Percentiles rank a stretch among this genome's conserved stretches.
Conservation (phyloP, 768 basidiomycete species). For the Suillus subaureus region DNA sequence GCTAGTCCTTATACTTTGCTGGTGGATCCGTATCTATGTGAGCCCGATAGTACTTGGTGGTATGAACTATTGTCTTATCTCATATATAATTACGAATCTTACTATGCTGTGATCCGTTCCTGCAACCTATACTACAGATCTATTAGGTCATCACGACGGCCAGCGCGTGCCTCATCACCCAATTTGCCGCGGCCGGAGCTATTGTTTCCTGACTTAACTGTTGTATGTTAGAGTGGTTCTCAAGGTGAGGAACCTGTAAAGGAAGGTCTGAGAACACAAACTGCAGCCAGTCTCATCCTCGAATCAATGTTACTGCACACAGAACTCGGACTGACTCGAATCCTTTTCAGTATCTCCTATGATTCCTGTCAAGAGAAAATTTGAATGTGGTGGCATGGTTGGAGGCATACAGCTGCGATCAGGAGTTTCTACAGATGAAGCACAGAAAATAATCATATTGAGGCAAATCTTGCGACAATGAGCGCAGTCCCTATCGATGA, state of each 20-base stretch:
- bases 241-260: background rate
- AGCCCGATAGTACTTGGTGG: background rate
- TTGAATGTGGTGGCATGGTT: background rate
- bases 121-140: background rate
- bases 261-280: background rate
- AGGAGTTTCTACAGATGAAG: background rate
- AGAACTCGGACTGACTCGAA: background rate
- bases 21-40: background rate
- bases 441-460: background rate
- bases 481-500: slow-evolving; percentile 44
- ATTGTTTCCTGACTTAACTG: background rate
- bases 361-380: background rate
- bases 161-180: background rate
- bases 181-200: background rate
- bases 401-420: background rate
- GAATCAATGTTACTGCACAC: background rate
- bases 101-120: background rate
- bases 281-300: background rate
- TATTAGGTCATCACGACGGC: background rate
- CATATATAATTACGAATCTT: background rate
- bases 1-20: background rate
- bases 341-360: background rate
- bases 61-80: background rate
- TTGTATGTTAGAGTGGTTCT: background rate
- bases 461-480: slow-evolving; percentile 38